A percentile compares a stretch with the other conserved stretches of the same genome.
These are phyloP conservation scores for Xylaria sp. DNA, from an alignment of 2,329 filamentous ascomycete genomes.

Conservation along the genomic window DNA sequence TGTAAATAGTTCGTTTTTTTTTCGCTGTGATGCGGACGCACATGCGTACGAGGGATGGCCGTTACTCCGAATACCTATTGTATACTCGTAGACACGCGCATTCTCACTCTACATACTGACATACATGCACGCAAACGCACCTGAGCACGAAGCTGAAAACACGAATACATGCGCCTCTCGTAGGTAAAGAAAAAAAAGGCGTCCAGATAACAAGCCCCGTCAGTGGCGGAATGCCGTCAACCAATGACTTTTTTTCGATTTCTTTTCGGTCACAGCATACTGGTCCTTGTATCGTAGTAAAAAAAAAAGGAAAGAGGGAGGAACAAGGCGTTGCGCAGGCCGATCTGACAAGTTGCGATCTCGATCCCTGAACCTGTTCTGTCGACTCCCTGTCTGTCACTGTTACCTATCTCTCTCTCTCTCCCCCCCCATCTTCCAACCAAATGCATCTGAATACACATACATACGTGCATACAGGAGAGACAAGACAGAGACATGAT, in stretches of 20 bases:
- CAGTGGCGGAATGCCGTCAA: too few relatives aligned
- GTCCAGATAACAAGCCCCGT: too few relatives aligned
- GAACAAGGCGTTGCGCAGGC: neutral
- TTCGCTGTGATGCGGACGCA: neutral
- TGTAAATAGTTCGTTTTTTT: neutral
- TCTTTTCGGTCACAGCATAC: neutral
- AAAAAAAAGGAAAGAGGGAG: neutral
- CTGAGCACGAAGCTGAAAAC: neutral
- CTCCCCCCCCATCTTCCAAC: too few relatives aligned
- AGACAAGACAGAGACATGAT: neutral
- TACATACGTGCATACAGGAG: neutral
- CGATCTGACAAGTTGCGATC: slow-evolving; percentile 8
- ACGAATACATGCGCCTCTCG: neutral
- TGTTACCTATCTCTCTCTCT: neutral
- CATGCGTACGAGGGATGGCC: neutral
- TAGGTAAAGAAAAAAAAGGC: too few relatives aligned
- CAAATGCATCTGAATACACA: too few relatives aligned
- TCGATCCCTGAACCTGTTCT: neutral
- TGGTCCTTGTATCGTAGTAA: neutral
- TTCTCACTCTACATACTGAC: neutral
- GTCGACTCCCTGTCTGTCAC: neutral
- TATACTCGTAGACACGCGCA: neutral
- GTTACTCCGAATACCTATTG: neutral
- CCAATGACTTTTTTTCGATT: too few relatives aligned
- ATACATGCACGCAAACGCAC: neutral